phyloP scores from a whole-genome alignment of 495 filamentous ascomycete genomes.

The Lepraria neglecta region DNA sequence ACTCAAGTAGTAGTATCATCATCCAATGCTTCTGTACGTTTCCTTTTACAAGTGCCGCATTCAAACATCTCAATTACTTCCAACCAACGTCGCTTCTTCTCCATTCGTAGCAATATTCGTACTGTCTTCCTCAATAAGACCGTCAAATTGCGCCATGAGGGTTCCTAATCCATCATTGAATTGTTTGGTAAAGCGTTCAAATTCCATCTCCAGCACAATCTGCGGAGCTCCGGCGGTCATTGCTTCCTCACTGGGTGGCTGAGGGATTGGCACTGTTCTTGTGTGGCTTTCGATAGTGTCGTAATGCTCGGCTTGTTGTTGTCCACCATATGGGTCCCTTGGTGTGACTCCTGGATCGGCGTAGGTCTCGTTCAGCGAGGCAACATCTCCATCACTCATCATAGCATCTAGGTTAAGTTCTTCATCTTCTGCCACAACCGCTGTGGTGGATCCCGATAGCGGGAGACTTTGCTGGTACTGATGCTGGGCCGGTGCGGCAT shows the following conservation, averaged over 20 bases:
- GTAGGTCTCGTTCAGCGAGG: background rate
- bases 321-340: background rate
- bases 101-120: background rate
- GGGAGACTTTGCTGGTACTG: constrained; percentile 8
- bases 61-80: background rate
- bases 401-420: constrained; percentile 8
- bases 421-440: background rate
- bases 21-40: too few relatives aligned
- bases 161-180: background rate
- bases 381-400: background rate
- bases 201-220: background rate
- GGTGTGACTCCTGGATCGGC: constrained; percentile 1
- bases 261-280: background rate
- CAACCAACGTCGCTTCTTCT: background rate
- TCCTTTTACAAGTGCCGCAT: too few relatives aligned
- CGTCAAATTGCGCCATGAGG: background rate
- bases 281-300: background rate
- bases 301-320: background rate
- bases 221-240: constrained; percentile 1
- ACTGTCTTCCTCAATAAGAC: background rate
- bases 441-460: background rate
- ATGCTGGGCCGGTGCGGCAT: constrained; percentile 3
- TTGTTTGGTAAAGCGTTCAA: background rate
- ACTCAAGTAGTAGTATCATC: too few relatives aligned
- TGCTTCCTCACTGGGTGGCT: constrained; percentile 10